Conservation (phyloP, 2,329 filamentous ascomycete species). For the Xylaria sp. region DNA sequence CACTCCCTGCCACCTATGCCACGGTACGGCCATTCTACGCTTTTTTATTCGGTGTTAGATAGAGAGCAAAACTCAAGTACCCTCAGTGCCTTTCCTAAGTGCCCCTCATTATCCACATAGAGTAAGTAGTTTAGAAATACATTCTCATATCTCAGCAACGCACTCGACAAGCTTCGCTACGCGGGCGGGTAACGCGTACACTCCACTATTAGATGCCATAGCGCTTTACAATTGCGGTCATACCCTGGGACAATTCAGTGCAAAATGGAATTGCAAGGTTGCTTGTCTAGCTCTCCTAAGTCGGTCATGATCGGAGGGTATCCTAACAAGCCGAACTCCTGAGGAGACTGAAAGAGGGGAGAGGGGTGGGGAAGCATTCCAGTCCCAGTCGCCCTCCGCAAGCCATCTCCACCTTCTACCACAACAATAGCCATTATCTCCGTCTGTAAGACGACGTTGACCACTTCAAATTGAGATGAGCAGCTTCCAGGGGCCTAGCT, state of each 20-base stretch:
- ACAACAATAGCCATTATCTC: conserved; percentile 48
- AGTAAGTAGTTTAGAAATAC: conserved; percentile 41
- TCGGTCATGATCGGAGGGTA: conserved; percentile 44
- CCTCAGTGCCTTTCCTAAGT: conserved; percentile 42
- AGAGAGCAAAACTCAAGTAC: conserved; percentile 47
- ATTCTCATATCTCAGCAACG: conserved; percentile 44
- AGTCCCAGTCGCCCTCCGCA: conserved; percentile 41
- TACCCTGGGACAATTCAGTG: conserved; percentile 15
- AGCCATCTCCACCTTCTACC: conserved; percentile 45
- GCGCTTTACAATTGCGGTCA: conserved; percentile 19
- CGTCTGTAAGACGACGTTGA: conserved; percentile 47
- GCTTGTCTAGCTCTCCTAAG: conserved; percentile 40
- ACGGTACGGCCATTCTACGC: conserved; percentile 44
- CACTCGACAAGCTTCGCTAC: conserved; percentile 41
- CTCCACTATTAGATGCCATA: conserved; percentile 14
- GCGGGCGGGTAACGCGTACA: conserved; percentile 17
- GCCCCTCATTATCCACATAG: conserved; percentile 46
- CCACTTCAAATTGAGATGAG: conserved; percentile 50
- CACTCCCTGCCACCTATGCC: conserved; percentile 48
- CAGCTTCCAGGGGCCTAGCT: conserved; percentile 45
- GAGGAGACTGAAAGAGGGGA: conserved; percentile 38
- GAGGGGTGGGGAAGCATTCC: conserved; percentile 43
- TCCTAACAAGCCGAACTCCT: conserved; percentile 24
- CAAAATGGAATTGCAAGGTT: conserved; percentile 37
- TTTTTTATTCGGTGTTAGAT: conserved; percentile 49